phyloP scores from a whole-genome alignment of 2,329 filamentous ascomycete genomes.

The Fusarium pininemorale region DNA sequence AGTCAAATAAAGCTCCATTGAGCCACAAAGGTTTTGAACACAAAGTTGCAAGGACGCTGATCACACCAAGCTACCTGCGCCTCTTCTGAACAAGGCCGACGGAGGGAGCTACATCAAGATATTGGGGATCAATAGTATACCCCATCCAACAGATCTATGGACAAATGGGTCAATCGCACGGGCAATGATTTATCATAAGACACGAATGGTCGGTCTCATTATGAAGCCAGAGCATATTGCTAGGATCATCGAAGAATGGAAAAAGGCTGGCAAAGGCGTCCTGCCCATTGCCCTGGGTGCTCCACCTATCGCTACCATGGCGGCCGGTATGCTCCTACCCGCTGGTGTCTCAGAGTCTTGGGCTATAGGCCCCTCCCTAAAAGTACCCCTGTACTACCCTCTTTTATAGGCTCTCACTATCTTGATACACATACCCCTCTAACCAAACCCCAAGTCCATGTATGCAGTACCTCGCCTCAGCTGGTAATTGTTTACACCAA shows the following conservation, averaged over 20 bases:
- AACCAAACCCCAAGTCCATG: accelerated
- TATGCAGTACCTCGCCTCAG: too few species aligned
- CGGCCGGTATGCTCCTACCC: background rate
- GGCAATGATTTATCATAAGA: background rate
- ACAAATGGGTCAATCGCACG: background rate
- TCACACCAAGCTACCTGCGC: background rate
- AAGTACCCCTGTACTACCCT: too few species aligned
- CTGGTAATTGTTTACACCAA: too few species aligned
- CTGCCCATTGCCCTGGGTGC: background rate
- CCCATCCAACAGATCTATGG: background rate
- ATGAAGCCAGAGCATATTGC: background rate
- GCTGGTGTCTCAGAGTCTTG: background rate
- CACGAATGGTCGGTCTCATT: background rate
- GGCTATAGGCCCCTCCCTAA: too few species aligned
- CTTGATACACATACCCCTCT: too few species aligned
- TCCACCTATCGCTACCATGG: background rate
- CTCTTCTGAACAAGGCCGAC: background rate
- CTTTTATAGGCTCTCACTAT: accelerated
- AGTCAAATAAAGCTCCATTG: too few species aligned
- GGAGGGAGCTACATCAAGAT: background rate
- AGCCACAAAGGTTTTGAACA: too few species aligned
- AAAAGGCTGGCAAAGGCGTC: background rate
- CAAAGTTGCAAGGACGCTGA: background rate
- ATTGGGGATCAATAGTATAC: background rate
- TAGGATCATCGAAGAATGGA: background rate